A percentile compares a stretch with the other conserved stretches of the same genome.
Conservation (phyloP, 1,284 basidiomycete genomes). For the Papiliotrema flavescens region DNA sequence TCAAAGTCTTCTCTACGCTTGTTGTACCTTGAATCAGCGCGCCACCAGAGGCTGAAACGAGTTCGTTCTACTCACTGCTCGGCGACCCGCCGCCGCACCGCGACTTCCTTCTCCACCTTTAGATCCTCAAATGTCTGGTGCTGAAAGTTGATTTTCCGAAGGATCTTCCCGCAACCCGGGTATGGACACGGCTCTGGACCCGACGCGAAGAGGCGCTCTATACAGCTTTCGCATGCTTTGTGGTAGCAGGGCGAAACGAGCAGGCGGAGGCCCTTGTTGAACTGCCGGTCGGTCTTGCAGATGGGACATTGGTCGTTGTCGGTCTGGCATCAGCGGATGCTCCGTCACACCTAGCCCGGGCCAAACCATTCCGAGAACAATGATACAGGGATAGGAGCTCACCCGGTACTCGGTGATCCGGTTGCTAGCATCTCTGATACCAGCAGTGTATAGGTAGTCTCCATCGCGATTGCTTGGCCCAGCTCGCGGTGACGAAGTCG, state of each 20-base stretch:
- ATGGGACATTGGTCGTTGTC: constrained; percentile 95
- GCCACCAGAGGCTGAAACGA: neutral
- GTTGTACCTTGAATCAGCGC: constrained; percentile 66
- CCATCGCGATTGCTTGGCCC: constrained; percentile 16
- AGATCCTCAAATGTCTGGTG: constrained; percentile 98
- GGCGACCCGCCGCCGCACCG: constrained; percentile 76
- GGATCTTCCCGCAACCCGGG: constrained; percentile 66
- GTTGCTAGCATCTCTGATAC: constrained; percentile 42
- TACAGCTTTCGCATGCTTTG: constrained; percentile 99
- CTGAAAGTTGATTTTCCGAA: constrained; percentile 89
- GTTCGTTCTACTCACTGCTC: constrained; percentile 61
- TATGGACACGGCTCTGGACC: constrained; percentile 96
- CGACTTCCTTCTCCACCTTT: constrained; percentile 92
- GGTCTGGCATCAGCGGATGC: constrained; percentile 57
- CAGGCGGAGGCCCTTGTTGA: constrained; percentile 89
- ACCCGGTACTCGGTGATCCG: constrained; percentile 43
- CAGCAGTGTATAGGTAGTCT: constrained; percentile 43
- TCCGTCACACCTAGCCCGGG: too few species aligned
- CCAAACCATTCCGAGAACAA: too few species aligned
- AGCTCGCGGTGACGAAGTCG: neutral
- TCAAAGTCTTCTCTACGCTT: constrained; percentile 87
- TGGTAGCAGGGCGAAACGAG: constrained; percentile 97
- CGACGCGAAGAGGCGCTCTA: constrained; percentile 91
- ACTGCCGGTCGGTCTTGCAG: constrained; percentile 93
- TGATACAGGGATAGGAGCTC: constrained; percentile 8